Evolutionary conservation across 257 asterid species (phyloP).

Genomic region (Cinchona pubescens): DNA sequence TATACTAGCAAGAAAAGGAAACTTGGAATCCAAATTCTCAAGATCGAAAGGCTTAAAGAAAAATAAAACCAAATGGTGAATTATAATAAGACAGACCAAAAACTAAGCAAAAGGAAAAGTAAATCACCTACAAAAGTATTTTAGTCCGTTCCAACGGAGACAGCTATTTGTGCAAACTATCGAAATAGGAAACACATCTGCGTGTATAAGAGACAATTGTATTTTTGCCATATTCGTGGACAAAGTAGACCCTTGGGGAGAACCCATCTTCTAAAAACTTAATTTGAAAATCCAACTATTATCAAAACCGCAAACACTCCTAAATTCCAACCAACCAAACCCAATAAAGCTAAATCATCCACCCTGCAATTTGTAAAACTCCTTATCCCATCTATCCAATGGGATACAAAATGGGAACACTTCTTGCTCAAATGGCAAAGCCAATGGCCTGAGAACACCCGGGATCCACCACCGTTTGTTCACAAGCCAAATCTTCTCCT

Average conservation of each 20-base stretch:
- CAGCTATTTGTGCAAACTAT: conserved; percentile 66
- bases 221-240: conserved; percentile 57
- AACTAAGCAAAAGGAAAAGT: too few species aligned
- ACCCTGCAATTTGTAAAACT: too few species aligned
- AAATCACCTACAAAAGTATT: conserved; percentile 89
- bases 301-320: too few species aligned
- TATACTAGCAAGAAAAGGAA: too few species aligned
- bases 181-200: conserved; percentile 48
- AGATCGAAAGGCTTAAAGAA: too few species aligned
- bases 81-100: too few species aligned
- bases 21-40: too few species aligned
- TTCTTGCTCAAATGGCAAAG: conserved; percentile 48
- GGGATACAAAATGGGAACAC: too few species aligned
- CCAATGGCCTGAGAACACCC: conserved; percentile 80
- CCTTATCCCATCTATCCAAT: neutral
- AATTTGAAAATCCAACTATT: too few species aligned
- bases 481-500: conserved; percentile 65
- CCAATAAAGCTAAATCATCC: too few species aligned
- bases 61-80: too few species aligned
- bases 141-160: conserved; percentile 84
- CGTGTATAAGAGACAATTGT: too few species aligned
- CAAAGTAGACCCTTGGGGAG: conserved; percentile 71
- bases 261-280: conserved; percentile 50
- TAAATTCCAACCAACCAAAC: conserved; percentile 5
- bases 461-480: conserved; percentile 44